phyloP scores from a whole-genome alignment of 371 early-diverging fungal species.

The Mortierella sp. region DNA sequence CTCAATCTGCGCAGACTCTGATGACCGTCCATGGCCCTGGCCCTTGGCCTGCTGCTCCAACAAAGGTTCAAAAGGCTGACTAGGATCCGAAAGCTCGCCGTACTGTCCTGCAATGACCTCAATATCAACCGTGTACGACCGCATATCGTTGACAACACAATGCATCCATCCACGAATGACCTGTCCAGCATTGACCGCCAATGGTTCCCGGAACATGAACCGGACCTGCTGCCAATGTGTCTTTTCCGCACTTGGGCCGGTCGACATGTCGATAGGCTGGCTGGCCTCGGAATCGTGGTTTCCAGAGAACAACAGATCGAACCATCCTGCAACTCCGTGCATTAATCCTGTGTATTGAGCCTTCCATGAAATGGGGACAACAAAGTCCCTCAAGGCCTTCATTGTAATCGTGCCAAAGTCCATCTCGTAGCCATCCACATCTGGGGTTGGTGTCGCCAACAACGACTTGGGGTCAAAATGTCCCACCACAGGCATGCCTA shows the following conservation, averaged over 20 bases:
- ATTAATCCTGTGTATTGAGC: constrained; percentile 91
- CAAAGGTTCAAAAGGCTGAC: constrained; percentile 46
- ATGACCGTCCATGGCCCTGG: constrained; percentile 16
- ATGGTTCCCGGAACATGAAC: constrained; percentile 93
- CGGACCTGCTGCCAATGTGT: constrained; percentile 99
- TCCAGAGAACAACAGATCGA: constrained; percentile 87
- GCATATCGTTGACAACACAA: constrained; percentile 89
- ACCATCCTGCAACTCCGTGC: constrained; percentile 98
- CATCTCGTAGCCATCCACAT: constrained; percentile 72
- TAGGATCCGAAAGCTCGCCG: constrained; percentile 47
- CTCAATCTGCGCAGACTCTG: constrained; percentile 18
- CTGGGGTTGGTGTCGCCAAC: constrained; percentile 73
- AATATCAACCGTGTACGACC: constrained; percentile 91
- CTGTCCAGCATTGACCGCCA: constrained; percentile 96
- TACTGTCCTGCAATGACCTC: constrained; percentile 62
- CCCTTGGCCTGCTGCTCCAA: constrained; percentile 46
- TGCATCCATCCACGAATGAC: constrained; percentile 88
- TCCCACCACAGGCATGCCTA: constrained; percentile 92
- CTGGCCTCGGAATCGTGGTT: constrained; percentile 39
- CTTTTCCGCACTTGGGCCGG: constrained; percentile 86
- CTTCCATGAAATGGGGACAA: constrained; percentile 89
- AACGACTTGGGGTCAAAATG: constrained; percentile 91
- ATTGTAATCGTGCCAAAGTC: constrained; percentile 90
- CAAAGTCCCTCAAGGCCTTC: constrained; percentile 83
- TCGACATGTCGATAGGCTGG: constrained; percentile 78